Conservation (phyloP, 2,329 filamentous ascomycete genomes). For the Pseudocercospora macadamiae region DNA sequence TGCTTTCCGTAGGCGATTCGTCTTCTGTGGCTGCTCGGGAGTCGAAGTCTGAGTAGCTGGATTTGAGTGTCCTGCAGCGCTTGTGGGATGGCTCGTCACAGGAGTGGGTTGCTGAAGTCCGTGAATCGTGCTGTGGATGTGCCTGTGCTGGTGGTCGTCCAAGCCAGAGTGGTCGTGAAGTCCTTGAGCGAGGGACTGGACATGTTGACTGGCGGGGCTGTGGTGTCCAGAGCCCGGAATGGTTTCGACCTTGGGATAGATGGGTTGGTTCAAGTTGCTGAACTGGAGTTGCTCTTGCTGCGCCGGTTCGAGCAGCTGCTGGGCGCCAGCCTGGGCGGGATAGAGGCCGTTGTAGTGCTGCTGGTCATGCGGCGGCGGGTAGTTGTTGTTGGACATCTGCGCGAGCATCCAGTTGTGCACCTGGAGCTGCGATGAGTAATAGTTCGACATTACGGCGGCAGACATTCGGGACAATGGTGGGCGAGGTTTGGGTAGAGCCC, state of each 20-base stretch:
- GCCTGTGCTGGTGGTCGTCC: slow-evolving; percentile 37
- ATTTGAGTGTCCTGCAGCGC: slow-evolving; percentile 28
- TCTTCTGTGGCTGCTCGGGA: slow-evolving; percentile 37
- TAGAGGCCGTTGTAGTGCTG: slow-evolving; percentile 41
- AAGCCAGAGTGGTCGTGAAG: slow-evolving; percentile 34
- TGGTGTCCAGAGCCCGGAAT: slow-evolving; percentile 28
- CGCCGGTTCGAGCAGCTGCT: slow-evolving; percentile 37
- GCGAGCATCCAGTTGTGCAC: slow-evolving; percentile 40
- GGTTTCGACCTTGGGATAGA: slow-evolving; percentile 41
- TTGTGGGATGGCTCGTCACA: slow-evolving; percentile 29
- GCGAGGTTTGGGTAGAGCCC: slow-evolving; percentile 16
- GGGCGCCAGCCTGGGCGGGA: slow-evolving; percentile 34
- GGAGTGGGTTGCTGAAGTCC: slow-evolving; percentile 32
- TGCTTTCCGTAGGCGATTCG: slow-evolving; percentile 44
- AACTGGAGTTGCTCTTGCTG: slow-evolving; percentile 40
- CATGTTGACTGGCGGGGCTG: slow-evolving; percentile 34
- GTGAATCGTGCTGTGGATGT: slow-evolving; percentile 34
- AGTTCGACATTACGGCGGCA: slow-evolving; percentile 38
- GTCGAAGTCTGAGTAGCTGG: slow-evolving; percentile 26
- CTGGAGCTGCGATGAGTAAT: slow-evolving; percentile 39
- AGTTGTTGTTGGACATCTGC: slow-evolving; percentile 42
- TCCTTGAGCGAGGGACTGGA: slow-evolving; percentile 37
- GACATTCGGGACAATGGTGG: slow-evolving; percentile 33
- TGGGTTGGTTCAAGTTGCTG: slow-evolving; percentile 37
- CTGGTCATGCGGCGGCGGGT: slow-evolving; percentile 39